Conservation (phyloP, 2,329 filamentous ascomycete species). For the Exophiala alcalophila region DNA sequence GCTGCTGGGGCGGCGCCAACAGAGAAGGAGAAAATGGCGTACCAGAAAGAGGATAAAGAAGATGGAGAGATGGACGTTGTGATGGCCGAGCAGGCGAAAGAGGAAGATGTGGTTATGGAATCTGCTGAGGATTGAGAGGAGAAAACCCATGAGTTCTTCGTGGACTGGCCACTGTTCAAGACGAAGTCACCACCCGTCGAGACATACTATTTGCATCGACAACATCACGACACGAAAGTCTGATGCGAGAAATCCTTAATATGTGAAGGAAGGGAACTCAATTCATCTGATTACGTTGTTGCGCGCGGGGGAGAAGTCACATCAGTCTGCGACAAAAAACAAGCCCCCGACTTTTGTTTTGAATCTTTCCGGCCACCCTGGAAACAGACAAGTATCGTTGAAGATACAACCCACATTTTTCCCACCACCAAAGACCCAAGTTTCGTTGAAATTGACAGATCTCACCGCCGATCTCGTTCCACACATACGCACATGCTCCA, state of each 20-base stretch:
- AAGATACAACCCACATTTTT: constrained; percentile 16
- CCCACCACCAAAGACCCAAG: constrained; percentile 6
- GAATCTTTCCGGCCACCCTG: too few species aligned
- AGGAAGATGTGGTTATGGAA: background rate
- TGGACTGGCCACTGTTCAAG: too few species aligned
- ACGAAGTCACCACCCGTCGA: too few species aligned
- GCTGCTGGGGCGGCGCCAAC: constrained; percentile 3
- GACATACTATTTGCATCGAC: too few species aligned
- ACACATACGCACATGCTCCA: background rate
- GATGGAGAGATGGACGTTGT: constrained; percentile 7
- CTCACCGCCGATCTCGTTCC: background rate
- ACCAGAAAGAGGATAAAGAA: background rate
- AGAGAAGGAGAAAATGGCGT: background rate
- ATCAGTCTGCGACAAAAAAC: too few species aligned
- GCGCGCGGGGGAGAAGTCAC: too few species aligned
- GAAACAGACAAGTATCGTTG: constrained; percentile 27
- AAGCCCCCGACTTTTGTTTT: too few species aligned
- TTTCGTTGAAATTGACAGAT: constrained; percentile 15
- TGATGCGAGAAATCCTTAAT: too few species aligned
- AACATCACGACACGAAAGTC: too few species aligned
- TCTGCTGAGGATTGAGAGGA: background rate
- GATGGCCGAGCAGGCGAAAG: background rate
- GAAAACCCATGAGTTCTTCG: background rate
- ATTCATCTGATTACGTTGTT: too few species aligned
- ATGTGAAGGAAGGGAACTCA: too few species aligned